Percentiles rank a stretch among this genome's conserved stretches.
Evolutionary conservation across 805 yeast species (phyloP).

Genomic region (Candida incommunis): DNA sequence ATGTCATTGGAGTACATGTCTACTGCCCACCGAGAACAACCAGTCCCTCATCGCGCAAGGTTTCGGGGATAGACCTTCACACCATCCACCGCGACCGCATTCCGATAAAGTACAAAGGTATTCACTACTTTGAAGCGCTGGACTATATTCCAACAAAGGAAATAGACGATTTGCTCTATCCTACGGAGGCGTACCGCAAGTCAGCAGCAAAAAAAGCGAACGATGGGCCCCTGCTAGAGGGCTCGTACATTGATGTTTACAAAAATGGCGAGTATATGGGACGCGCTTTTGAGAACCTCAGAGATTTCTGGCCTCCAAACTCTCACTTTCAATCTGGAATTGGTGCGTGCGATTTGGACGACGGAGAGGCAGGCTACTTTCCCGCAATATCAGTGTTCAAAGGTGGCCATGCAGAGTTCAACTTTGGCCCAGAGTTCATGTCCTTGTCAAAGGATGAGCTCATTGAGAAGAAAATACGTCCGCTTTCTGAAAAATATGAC

Average conservation of each 20-base stretch:
- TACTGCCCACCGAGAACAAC: conserved; percentile 38
- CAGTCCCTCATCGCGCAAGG: conserved; percentile 1
- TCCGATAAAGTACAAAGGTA: conserved; percentile 70
- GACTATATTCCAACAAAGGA: conserved; percentile 59
- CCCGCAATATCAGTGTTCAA: conserved; percentile 78
- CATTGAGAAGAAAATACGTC: conserved; percentile 22
- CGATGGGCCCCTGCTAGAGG: conserved; percentile 15
- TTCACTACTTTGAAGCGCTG: conserved; percentile 68
- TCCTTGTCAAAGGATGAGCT: conserved; percentile 23
- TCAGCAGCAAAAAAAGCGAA: conserved; percentile 8
- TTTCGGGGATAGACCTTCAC: neutral
- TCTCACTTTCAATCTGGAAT: conserved; percentile 27
- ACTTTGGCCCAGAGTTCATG: conserved; percentile 53
- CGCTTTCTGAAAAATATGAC: conserved; percentile 46
- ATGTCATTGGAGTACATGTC: conserved; percentile 66
- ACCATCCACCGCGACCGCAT: conserved; percentile 59
- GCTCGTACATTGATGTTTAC: conserved; percentile 53
- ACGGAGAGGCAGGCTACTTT: conserved; percentile 79
- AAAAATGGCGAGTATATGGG: conserved; percentile 66
- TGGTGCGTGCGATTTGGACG: conserved; percentile 33
- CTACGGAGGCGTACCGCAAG: conserved; percentile 10
- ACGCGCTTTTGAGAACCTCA: conserved; percentile 48
- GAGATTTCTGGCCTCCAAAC: conserved; percentile 69
- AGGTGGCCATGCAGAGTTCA: conserved; percentile 60
- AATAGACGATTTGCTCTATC: conserved; percentile 54